These are phyloP conservation scores for Erodium maritimum DNA, from an alignment of 345 rosid species.

Conservation along the genomic window DNA sequence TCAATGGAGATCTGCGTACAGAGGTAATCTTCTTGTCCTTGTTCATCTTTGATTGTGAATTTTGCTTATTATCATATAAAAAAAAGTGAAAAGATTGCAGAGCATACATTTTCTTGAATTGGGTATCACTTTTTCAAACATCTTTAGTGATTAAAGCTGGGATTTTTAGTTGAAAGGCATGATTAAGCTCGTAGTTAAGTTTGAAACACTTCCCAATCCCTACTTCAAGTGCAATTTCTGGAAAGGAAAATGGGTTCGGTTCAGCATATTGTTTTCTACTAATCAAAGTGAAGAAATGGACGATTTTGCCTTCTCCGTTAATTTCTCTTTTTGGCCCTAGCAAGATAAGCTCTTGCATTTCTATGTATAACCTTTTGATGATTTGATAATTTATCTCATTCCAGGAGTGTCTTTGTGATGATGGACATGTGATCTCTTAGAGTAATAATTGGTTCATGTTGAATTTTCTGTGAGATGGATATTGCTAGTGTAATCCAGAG, in stretches of 20 bases:
- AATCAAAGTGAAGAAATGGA: no score
- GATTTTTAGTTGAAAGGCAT: no score
- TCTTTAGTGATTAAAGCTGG: neutral
- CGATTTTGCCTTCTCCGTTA: no score
- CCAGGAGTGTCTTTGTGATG: neutral
- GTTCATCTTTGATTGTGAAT: neutral
- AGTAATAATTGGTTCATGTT: slow-evolving; percentile 6
- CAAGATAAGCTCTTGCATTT: neutral
- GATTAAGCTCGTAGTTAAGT: neutral
- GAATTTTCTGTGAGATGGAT: slow-evolving; percentile 19
- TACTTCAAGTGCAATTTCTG: neutral
- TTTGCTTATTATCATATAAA: neutral
- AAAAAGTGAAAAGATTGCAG: neutral
- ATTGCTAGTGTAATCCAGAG: slow-evolving; percentile 14
- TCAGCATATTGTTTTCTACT: no score
- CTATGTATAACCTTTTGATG: neutral
- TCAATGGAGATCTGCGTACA: neutral
- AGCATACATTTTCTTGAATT: neutral
- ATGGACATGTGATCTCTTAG: slow-evolving; percentile 2
- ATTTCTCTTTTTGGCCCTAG: neutral
- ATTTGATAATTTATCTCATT: neutral
- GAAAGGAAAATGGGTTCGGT: neutral
- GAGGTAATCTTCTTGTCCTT: neutral
- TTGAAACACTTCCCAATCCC: no score
- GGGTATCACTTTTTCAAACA: neutral